Conservation (phyloP, 805 yeast genomes). For the Barnettozyma siamensis region DNA sequence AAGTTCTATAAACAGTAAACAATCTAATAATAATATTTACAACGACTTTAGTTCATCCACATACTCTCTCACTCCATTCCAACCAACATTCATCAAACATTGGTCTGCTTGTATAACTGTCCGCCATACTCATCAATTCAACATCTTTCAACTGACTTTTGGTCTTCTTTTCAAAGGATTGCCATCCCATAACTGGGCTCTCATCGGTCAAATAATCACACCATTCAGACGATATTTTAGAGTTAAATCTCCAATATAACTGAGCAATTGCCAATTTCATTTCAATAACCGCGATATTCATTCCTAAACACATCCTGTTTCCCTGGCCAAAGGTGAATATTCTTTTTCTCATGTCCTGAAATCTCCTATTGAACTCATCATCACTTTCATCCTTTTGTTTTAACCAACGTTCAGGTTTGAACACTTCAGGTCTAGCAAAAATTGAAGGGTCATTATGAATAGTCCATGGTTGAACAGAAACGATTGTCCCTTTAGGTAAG, state of each 20-base stretch:
- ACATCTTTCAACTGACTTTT: slow-evolving; percentile 30
- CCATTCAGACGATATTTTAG: slow-evolving; percentile 39
- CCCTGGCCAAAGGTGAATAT: slow-evolving; percentile 74
- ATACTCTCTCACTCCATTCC: slow-evolving; percentile 10
- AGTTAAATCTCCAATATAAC: slow-evolving; percentile 43
- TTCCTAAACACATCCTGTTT: slow-evolving; percentile 67
- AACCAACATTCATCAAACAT: slow-evolving; percentile 48
- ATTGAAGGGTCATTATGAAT: slow-evolving; percentile 46
- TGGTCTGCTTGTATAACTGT: slow-evolving; percentile 50
- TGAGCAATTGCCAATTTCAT: slow-evolving; percentile 53
- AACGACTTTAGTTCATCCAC: not conserved
- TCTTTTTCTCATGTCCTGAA: slow-evolving; percentile 41
- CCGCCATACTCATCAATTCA: slow-evolving; percentile 51
- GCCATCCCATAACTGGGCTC: slow-evolving; percentile 23
- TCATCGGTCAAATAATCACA: slow-evolving; percentile 28
- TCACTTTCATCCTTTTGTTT: slow-evolving; percentile 30
- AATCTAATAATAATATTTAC: too few species aligned
- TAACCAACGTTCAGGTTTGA: slow-evolving; percentile 64
- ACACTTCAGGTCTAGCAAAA: slow-evolving; percentile 42
- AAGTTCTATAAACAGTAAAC: too few species aligned
- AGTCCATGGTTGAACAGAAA: slow-evolving; percentile 63
- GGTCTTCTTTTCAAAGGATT: slow-evolving; percentile 2
- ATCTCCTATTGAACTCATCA: slow-evolving; percentile 30
- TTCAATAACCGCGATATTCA: slow-evolving; percentile 61
- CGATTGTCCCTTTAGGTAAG: slow-evolving; percentile 49